Evolutionary conservation across 2,329 filamentous ascomycete species (phyloP).

Genomic region (Hymenoscyphus infarciens): DNA sequence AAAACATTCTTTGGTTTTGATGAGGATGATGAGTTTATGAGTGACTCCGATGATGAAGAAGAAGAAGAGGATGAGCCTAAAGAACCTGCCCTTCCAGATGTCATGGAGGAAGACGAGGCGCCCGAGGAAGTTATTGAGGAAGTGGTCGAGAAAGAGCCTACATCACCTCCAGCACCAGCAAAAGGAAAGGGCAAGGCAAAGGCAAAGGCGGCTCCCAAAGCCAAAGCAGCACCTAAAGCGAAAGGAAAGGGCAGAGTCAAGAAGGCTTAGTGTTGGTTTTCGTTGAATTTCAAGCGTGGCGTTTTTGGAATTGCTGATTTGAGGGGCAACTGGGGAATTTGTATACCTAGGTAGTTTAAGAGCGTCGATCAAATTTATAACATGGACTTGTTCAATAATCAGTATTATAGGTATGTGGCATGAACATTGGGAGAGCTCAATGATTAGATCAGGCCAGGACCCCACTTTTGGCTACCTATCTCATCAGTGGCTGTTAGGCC

Average conservation of each 20-base stretch:
- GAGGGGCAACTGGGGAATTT: neutral
- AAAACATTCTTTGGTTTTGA: conserved; percentile 71
- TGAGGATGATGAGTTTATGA: conserved; percentile 73
- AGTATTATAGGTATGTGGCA: too few relatives aligned
- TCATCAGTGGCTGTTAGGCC: neutral
- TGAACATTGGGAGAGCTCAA: too few relatives aligned
- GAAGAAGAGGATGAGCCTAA: conserved; percentile 19
- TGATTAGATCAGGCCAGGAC: neutral
- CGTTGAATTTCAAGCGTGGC: conserved; percentile 16
- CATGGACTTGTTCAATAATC: neutral
- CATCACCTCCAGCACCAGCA: conserved; percentile 18
- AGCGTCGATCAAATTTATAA: neutral
- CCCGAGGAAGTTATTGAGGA: conserved; percentile 20
- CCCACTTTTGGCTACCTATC: neutral
- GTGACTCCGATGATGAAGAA: conserved; percentile 56
- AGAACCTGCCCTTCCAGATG: conserved; percentile 12
- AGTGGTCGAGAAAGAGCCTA: conserved; percentile 26
- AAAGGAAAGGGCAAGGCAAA: conserved; percentile 18
- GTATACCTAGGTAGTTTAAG: neutral
- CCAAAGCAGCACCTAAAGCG: conserved; percentile 38
- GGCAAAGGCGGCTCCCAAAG: conserved; percentile 12
- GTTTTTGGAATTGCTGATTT: conserved; percentile 13
- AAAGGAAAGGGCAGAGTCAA: conserved; percentile 35
- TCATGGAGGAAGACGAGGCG: conserved; percentile 26
- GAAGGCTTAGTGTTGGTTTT: conserved; percentile 2